phyloP scores from a whole-genome alignment of 2,329 filamentous ascomycete genomes.

The Alternaria triticina region DNA sequence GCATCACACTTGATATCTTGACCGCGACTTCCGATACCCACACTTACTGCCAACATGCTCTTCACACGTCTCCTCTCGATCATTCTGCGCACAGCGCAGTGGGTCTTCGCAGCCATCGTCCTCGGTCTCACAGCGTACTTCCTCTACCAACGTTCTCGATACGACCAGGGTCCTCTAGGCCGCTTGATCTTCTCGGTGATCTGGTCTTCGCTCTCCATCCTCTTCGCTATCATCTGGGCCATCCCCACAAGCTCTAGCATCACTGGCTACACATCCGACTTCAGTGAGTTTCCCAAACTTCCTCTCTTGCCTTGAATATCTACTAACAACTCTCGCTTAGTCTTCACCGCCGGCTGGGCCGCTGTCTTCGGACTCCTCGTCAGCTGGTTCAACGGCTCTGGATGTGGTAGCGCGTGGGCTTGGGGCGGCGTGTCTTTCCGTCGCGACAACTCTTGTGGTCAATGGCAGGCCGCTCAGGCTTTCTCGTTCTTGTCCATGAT shows the following conservation, averaged over 20 bases:
- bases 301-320: too few species aligned
- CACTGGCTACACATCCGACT: slow-evolving; percentile 73
- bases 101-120: slow-evolving; percentile 72
- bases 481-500: slow-evolving; percentile 75
- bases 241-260: slow-evolving; percentile 73
- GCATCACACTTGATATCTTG: neutral
- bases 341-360: slow-evolving; percentile 75
- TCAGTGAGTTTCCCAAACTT: slow-evolving; percentile 41
- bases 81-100: slow-evolving; percentile 65
- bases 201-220: slow-evolving; percentile 70
- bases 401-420: slow-evolving; percentile 46
- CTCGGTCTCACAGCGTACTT: slow-evolving; percentile 33
- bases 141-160: slow-evolving; percentile 33
- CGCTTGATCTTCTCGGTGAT: slow-evolving; percentile 79
- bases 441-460: slow-evolving; percentile 61
- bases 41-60: slow-evolving; percentile 28
- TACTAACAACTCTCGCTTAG: slow-evolving; percentile 1
- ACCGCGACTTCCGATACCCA: neutral
- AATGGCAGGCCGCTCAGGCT: slow-evolving; percentile 74
- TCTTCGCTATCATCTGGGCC: slow-evolving; percentile 74
- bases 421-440: slow-evolving; percentile 61
- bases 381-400: slow-evolving; percentile 28
- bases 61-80: slow-evolving; percentile 61
- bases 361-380: slow-evolving; percentile 51
- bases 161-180: slow-evolving; percentile 62